phyloP scores from a whole-genome alignment of 2,329 filamentous ascomycete species.

The Aspergillus persii region DNA sequence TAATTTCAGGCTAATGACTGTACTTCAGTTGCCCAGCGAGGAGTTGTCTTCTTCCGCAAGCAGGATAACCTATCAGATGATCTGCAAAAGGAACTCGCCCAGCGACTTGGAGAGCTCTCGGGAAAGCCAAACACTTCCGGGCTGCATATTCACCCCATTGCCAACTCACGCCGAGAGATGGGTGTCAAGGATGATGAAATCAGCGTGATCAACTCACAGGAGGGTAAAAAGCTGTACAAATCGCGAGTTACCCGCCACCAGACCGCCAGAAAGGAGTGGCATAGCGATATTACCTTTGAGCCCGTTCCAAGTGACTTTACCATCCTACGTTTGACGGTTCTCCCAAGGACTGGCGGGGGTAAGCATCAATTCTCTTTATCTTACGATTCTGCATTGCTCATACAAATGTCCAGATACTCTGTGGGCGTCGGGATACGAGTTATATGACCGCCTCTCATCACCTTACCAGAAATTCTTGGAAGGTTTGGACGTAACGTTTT shows the following conservation, averaged over 20 bases:
- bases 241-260: no score
- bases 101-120: slow-evolving; percentile 58
- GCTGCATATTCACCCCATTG: slow-evolving; percentile 61
- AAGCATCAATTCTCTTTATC: neutral
- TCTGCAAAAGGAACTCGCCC: slow-evolving; percentile 63
- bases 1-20: no score
- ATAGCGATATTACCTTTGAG: slow-evolving; percentile 65
- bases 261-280: slow-evolving; percentile 50
- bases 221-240: slow-evolving; percentile 43
- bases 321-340: slow-evolving; percentile 54
- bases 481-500: slow-evolving; percentile 55
- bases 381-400: no score
- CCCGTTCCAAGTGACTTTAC: slow-evolving; percentile 63
- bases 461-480: slow-evolving; percentile 60
- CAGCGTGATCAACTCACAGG: slow-evolving; percentile 61
- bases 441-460: slow-evolving; percentile 62
- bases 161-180: slow-evolving; percentile 55
- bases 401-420: slow-evolving; percentile 63
- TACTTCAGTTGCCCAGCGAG: no score
- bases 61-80: slow-evolving; percentile 62
- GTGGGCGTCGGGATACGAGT: slow-evolving; percentile 66
- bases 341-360: slow-evolving; percentile 52
- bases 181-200: slow-evolving; percentile 60
- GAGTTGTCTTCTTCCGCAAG: slow-evolving; percentile 68
- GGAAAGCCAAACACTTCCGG: slow-evolving; percentile 58